Percentiles rank a stretch among this genome's conserved stretches.
These are phyloP conservation scores for Parmales sp. DNA, from an alignment of 108 stramenopile species.

Conservation along the genomic window DNA sequence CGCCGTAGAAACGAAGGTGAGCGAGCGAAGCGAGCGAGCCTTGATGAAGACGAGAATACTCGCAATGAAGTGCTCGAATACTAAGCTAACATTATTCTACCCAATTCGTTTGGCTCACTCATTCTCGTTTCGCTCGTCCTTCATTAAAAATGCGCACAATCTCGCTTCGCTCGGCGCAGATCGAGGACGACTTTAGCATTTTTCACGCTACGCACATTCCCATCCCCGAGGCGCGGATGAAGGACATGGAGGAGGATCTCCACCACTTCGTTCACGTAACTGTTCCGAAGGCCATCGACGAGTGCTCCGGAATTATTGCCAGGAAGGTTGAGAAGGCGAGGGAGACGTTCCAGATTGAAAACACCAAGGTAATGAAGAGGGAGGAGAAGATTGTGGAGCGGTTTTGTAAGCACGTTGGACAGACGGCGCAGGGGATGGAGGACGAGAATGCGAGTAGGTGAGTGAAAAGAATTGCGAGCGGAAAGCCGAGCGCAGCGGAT, in stretches of 20 bases:
- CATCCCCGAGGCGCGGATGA: background rate
- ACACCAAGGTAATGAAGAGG: conserved; percentile 36
- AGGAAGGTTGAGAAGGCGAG: conserved; percentile 35
- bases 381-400: conserved; percentile 32
- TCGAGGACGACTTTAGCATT: background rate
- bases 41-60: too few relatives aligned
- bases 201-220: background rate
- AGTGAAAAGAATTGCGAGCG: too few relatives aligned
- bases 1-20: too few relatives aligned
- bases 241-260: background rate
- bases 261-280: conserved; percentile 3
- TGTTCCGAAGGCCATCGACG: conserved; percentile 22
- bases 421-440: conserved; percentile 23
- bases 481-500: too few relatives aligned
- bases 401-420: conserved; percentile 19
- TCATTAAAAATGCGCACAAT: too few relatives aligned
- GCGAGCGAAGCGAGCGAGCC: too few relatives aligned
- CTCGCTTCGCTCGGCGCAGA: too few relatives aligned
- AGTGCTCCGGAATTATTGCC: conserved; percentile 31
- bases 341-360: conserved; percentile 40
- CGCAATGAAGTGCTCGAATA: too few relatives aligned
- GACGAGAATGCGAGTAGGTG: conserved; percentile 29
- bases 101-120: too few relatives aligned
- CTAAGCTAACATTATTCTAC: too few relatives aligned
- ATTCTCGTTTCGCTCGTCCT: too few relatives aligned